A percentile compares a stretch with the other conserved stretches of the same genome.
phyloP scores from a whole-genome alignment of 371 early-diverging fungal genomes.

The Mortierella polycephala region DNA sequence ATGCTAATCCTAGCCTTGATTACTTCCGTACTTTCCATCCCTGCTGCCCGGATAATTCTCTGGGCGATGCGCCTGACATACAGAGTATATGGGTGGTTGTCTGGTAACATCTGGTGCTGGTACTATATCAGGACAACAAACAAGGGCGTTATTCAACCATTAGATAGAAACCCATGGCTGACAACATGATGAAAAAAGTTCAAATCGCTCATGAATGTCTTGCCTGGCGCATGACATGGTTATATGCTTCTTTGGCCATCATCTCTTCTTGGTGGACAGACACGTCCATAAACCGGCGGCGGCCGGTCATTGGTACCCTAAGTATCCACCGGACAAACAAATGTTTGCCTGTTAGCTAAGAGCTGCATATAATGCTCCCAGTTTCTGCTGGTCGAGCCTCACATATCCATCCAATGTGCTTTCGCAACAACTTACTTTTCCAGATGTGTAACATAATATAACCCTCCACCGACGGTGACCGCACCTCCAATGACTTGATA shows the following conservation, averaged over 20 bases:
- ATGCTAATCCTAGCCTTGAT: not conserved
- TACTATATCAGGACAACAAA: slow-evolving; percentile 50
- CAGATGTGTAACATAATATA: slow-evolving; percentile 71
- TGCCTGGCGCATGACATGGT: slow-evolving; percentile 67
- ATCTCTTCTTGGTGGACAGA: slow-evolving; percentile 68
- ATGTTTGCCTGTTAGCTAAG: not conserved
- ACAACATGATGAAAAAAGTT: not conserved
- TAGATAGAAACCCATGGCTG: not conserved
- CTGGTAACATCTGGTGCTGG: slow-evolving; percentile 68
- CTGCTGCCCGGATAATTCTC: slow-evolving; percentile 75
- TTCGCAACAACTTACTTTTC: slow-evolving; percentile 52
- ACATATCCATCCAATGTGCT: no score
- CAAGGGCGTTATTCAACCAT: not conserved
- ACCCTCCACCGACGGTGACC: slow-evolving; percentile 56
- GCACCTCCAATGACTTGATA: slow-evolving; percentile 37
- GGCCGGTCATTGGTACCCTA: slow-evolving; percentile 72
- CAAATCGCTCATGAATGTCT: not conserved
- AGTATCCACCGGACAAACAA: slow-evolving; percentile 6
- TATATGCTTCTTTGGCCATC: slow-evolving; percentile 75
- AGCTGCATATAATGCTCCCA: no score
- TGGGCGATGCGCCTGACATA: slow-evolving; percentile 74
- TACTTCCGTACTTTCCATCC: slow-evolving; percentile 58
- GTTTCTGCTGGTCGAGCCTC: no score
- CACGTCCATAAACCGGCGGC: slow-evolving; percentile 72
- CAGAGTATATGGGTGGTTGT: slow-evolving; percentile 63